These are phyloP conservation scores for Talaromyces sp. DNA, from an alignment of 2,329 filamentous ascomycete species.

Conservation along the genomic window DNA sequence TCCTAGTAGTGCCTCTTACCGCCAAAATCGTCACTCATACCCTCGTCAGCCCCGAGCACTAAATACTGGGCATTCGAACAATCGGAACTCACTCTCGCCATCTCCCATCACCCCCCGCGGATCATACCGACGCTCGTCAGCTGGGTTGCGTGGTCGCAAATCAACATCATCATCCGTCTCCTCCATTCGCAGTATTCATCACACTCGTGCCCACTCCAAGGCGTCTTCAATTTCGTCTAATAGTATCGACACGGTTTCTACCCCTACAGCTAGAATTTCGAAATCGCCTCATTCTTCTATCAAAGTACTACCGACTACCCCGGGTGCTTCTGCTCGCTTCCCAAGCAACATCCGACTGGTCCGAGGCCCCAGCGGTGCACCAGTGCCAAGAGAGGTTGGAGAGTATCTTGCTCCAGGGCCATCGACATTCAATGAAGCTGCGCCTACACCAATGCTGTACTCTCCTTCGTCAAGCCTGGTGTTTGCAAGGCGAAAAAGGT, in stretches of 20 bases:
- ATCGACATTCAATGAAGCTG: conserved; percentile 43
- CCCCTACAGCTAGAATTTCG: conserved; percentile 66
- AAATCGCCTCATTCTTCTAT: conserved; percentile 86
- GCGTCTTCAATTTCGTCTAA: conserved; percentile 89
- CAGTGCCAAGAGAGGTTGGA: conserved; percentile 28
- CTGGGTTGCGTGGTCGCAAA: conserved; percentile 84
- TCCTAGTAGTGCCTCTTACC: conserved; percentile 46
- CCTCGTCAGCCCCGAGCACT: conserved; percentile 40
- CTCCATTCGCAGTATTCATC: conserved; percentile 87
- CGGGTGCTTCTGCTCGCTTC: conserved; percentile 70
- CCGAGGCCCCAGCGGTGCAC: conserved; percentile 50
- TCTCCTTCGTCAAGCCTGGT: conserved; percentile 48
- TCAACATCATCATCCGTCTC: conserved; percentile 95
- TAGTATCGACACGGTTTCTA: conserved; percentile 68
- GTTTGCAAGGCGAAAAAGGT: conserved; percentile 50
- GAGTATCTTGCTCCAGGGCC: conserved; percentile 29
- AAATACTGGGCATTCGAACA: conserved; percentile 37
- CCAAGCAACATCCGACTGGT: conserved; percentile 85
- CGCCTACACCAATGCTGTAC: conserved; percentile 38
- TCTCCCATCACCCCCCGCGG: conserved; percentile 86
- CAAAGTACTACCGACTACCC: conserved; percentile 92
- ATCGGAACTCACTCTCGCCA: conserved; percentile 79
- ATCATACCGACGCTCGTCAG: conserved; percentile 79
- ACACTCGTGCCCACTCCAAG: conserved; percentile 88
- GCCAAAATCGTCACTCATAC: conserved; percentile 45